Conservation (phyloP, 1,284 basidiomycete species). For the Cutaneotrichosporon arboriforme region DNA sequence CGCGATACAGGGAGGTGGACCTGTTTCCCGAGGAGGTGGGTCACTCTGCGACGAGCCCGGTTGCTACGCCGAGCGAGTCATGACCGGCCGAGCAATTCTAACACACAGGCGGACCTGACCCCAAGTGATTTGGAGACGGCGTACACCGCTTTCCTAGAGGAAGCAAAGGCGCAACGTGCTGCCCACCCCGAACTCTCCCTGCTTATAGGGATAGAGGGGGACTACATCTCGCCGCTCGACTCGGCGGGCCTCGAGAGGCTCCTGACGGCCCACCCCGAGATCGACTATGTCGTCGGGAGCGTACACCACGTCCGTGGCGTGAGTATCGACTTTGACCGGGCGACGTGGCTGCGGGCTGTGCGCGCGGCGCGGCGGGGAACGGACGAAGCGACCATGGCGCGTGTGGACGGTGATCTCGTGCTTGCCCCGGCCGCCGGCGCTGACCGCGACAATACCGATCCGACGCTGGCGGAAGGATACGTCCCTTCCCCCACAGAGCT, state of each 20-base stretch:
- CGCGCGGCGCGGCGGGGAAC: not conserved
- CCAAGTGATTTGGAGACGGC: conserved; percentile 29
- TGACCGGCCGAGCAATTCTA: too few species aligned
- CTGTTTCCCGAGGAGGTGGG: conserved; percentile 93
- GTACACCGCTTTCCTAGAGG: conserved; percentile 44
- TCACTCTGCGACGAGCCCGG: too few species aligned
- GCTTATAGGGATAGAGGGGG: conserved; percentile 89
- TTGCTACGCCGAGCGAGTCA: too few species aligned
- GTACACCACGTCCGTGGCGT: conserved; percentile 84
- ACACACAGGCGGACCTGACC: conserved; percentile 39
- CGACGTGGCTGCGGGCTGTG: conserved; percentile 34
- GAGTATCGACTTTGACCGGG: conserved; percentile 85
- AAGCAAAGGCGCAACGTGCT: conserved; percentile 61
- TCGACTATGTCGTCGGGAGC: conserved; percentile 90
- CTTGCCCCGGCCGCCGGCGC: conserved; percentile 52
- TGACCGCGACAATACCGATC: not conserved
- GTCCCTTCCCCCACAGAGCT: conserved; percentile 18
- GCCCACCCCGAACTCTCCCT: conserved; percentile 47
- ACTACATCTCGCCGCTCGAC: conserved; percentile 70
- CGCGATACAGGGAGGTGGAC: conserved; percentile 71
- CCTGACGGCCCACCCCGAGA: conserved; percentile 54
- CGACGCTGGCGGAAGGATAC: conserved; percentile 12
- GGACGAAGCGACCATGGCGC: conserved; percentile 1
- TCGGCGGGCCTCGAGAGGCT: conserved; percentile 52
- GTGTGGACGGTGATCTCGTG: conserved; percentile 17